A percentile compares a stretch with the other conserved stretches of the same genome.
phyloP scores from a whole-genome alignment of 1,284 basidiomycete genomes.

The Trichosporon asahii region DNA sequence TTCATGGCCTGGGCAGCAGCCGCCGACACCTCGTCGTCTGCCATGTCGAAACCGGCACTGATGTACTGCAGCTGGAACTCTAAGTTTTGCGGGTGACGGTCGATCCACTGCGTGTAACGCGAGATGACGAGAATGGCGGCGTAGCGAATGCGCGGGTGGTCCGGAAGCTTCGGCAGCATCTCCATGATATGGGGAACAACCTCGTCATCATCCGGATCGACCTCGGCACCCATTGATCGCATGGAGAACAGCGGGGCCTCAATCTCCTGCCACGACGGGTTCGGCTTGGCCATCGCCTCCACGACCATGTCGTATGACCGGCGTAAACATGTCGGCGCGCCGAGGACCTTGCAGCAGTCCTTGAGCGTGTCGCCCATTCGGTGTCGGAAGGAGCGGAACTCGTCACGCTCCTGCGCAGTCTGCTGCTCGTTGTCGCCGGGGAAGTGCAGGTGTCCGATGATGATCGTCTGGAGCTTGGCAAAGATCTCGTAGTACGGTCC shows the following conservation, averaged over 20 bases:
- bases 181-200: constrained; percentile 94
- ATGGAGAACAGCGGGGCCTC: constrained; percentile 97
- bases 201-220: constrained; percentile 76
- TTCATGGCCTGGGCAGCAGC: constrained; percentile 96
- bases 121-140: constrained; percentile 93
- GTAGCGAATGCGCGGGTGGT: constrained; percentile 89
- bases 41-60: constrained; percentile 81
- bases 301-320: constrained; percentile 78
- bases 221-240: constrained; percentile 95
- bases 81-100: constrained; percentile 83
- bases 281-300: constrained; percentile 58
- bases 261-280: constrained; percentile 84
- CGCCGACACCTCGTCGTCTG: constrained; percentile 77
- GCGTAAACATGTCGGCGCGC: constrained; percentile 77
- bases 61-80: constrained; percentile 84
- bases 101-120: constrained; percentile 96
- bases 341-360: constrained; percentile 94
- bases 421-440: constrained; percentile 72
- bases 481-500: constrained; percentile 70
- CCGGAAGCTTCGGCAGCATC: constrained; percentile 82
- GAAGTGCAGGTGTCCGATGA: constrained; percentile 90
- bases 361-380: constrained; percentile 99
- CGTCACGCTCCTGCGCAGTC: constrained; percentile 81
- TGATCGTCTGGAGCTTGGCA: constrained; percentile 74
- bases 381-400: constrained; percentile 92